Conservation (phyloP, 129 eudicot species). For the Tagetes patula region DNA sequence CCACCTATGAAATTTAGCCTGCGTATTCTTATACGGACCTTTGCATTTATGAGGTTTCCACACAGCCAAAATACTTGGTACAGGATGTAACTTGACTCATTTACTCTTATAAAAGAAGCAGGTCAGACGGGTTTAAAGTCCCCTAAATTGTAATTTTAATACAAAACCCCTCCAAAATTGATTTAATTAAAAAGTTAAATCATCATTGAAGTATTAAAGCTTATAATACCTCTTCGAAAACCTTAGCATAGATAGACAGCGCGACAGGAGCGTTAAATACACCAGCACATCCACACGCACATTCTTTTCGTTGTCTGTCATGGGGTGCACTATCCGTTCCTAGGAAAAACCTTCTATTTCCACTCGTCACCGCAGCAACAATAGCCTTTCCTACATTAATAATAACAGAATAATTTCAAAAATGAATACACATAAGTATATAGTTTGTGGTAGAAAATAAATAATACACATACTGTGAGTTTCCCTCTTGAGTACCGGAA, state of each 20-base stretch:
- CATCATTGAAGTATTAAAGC: background rate
- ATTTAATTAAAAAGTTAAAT: background rate
- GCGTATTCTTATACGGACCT: background rate
- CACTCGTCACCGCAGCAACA: slow-evolving; percentile 84
- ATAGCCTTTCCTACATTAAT: slow-evolving; percentile 68
- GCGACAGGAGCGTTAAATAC: slow-evolving; percentile 88
- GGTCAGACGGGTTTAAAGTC: background rate
- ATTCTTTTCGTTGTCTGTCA: slow-evolving; percentile 61
- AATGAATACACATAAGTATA: background rate
- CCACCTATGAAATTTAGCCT: background rate
- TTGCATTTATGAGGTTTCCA: background rate
- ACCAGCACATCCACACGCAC: slow-evolving; percentile 91
- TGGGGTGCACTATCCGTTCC: slow-evolving; percentile 99
- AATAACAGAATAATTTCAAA: background rate
- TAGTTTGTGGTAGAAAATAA: background rate
- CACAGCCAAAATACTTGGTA: background rate
- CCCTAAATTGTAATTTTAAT: background rate
- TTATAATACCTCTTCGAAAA: slow-evolving; percentile 81
- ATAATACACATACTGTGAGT: slow-evolving; percentile 64
- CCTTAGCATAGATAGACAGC: slow-evolving; percentile 72
- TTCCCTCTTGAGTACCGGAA: slow-evolving; percentile 96
- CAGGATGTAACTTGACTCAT: background rate
- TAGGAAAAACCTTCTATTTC: slow-evolving; percentile 77
- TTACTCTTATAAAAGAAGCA: background rate
- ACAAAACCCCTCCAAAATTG: background rate